Evolutionary conservation across 164 flowering plant genomes (phyloP).

Genomic region (Berberis vulgaris): DNA sequence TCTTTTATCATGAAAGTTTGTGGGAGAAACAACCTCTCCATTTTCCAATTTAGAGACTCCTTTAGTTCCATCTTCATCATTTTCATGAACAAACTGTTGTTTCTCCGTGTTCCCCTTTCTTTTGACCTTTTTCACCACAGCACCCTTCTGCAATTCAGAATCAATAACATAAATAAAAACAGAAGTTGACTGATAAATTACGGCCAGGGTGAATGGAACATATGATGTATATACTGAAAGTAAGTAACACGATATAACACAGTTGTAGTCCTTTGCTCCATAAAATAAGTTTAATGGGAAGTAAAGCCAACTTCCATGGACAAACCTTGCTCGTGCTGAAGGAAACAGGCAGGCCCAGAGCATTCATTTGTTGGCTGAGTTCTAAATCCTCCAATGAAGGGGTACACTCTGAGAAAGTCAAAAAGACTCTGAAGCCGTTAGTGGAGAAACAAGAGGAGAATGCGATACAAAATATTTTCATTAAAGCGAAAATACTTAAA

Average conservation of each 20-base stretch:
- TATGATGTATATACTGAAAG: neutral
- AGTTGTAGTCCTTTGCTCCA: neutral
- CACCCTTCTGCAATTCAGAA: conserved; percentile 30
- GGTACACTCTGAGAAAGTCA: conserved; percentile 19
- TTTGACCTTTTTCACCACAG: conserved; percentile 24
- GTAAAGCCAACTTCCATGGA: neutral
- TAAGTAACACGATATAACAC: neutral
- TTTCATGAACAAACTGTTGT: conserved; percentile 8
- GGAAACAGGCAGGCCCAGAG: conserved; percentile 73
- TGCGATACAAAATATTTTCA: no score
- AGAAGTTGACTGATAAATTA: neutral
- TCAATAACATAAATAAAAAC: neutral
- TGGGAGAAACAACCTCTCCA: conserved; percentile 29
- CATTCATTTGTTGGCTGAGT: conserved; percentile 46
- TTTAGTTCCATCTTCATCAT: conserved; percentile 12
- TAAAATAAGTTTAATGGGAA: neutral
- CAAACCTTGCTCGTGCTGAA: conserved; percentile 59
- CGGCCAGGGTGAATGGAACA: no score
- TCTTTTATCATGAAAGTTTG: conserved; percentile 20
- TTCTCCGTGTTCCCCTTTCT: conserved; percentile 29
- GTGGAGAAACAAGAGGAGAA: no score
- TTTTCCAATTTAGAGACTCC: conserved; percentile 25
- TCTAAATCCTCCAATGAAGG: conserved; percentile 38
- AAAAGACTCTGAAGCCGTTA: no score
- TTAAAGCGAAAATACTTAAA: no score